Conservation (phyloP, 1,284 basidiomycete species). For the Melampsora larici-populina region DNA sequence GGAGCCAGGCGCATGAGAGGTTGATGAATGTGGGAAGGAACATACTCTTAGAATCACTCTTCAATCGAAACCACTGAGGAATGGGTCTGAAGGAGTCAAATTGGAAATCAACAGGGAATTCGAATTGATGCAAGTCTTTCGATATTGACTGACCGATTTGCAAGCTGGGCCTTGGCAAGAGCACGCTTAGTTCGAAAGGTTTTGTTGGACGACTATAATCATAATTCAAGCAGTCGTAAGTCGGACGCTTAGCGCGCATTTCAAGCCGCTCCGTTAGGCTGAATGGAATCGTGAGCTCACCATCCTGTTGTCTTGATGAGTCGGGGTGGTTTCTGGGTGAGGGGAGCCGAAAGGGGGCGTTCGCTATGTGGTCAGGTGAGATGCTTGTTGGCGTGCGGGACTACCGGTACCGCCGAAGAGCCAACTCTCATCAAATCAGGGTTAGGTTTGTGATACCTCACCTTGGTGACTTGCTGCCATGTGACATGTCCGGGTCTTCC, state of each 20-base stretch:
- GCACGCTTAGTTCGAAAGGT: constrained; percentile 93
- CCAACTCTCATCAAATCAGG: too few relatives aligned
- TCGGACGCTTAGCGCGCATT: constrained; percentile 33
- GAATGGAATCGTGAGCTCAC: too few relatives aligned
- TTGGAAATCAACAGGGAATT: neutral
- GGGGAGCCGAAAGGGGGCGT: too few relatives aligned
- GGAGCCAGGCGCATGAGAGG: neutral
- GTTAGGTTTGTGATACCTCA: too few relatives aligned
- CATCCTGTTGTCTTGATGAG: too few relatives aligned
- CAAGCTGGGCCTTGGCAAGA: constrained; percentile 89
- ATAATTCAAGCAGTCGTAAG: constrained; percentile 58
- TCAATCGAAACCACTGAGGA: constrained; percentile 96
- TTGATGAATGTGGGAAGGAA: constrained; percentile 18
- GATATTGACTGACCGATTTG: constrained; percentile 74
- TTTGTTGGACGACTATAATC: constrained; percentile 82
- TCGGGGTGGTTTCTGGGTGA: too few relatives aligned
- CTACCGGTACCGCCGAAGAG: too few relatives aligned
- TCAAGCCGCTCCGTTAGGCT: too few relatives aligned
- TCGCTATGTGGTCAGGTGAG: too few relatives aligned
- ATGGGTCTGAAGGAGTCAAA: constrained; percentile 66
- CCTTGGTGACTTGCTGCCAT: too few relatives aligned
- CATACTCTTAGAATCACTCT: constrained; percentile 90
- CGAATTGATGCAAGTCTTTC: neutral
- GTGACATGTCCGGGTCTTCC: too few relatives aligned
- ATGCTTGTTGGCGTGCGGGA: too few relatives aligned